phyloP scores from a whole-genome alignment of 148 eudicot genomes.

The Vaccinium myrtillus region DNA sequence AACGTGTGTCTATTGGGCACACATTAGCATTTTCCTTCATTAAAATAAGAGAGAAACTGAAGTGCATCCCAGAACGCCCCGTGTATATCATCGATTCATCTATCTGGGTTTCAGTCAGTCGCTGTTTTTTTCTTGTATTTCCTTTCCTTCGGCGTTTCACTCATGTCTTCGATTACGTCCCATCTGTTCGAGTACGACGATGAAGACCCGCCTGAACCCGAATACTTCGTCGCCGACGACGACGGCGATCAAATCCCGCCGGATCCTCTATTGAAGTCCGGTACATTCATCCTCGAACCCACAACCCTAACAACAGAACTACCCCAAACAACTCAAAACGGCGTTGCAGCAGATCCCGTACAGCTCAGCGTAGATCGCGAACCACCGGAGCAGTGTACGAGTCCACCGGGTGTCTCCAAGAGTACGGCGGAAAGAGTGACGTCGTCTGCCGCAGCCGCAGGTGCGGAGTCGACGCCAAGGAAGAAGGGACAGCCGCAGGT shows the following conservation, averaged over 20 bases:
- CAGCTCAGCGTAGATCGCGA: neutral
- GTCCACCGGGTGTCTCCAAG: neutral
- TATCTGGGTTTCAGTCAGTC: neutral
- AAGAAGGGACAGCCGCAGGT: slow-evolving; percentile 5
- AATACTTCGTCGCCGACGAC: neutral
- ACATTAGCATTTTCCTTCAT: too few relatives aligned
- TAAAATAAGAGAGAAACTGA: neutral
- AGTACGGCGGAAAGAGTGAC: neutral
- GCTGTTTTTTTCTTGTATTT: too few relatives aligned
- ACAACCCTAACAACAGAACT: neutral
- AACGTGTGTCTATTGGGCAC: too few relatives aligned
- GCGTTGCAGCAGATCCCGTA: neutral
- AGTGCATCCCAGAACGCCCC: neutral
- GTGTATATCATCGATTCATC: too few relatives aligned
- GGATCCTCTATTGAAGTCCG: slow-evolving; percentile 12
- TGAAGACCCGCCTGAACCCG: neutral
- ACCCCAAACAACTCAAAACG: neutral
- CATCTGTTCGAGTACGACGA: neutral
- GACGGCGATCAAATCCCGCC: slow-evolving; percentile 2
- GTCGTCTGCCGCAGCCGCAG: neutral
- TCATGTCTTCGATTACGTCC: neutral
- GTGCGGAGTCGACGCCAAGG: neutral
- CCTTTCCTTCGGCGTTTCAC: too few relatives aligned
- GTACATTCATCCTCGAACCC: slow-evolving; percentile 4
- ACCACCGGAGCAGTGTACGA: neutral